phyloP scores from a whole-genome alignment of 768 basidiomycete species.

The Boletus insuetus region DNA sequence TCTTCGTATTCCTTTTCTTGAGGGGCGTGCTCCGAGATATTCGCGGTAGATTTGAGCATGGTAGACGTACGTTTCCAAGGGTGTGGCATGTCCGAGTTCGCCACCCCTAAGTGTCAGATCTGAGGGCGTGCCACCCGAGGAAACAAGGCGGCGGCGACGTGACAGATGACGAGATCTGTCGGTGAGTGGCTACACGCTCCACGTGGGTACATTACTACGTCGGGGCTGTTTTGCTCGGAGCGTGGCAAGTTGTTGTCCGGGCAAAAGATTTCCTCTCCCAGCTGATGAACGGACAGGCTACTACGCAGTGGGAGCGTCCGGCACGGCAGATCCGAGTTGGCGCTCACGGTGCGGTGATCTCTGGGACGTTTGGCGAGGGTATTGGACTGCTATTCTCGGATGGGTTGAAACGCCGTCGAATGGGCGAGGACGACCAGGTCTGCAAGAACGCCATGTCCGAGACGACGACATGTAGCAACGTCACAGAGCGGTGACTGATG shows the following conservation, averaged over 20 bases:
- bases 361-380: not conserved
- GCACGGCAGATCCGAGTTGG: not conserved
- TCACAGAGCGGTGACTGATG: not conserved
- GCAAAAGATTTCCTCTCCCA: too few species aligned
- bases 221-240: too few species aligned
- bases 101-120: not conserved
- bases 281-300: too few species aligned
- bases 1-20: conserved; percentile 10
- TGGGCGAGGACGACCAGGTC: not conserved
- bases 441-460: too few species aligned
- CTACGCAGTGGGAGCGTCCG: too few species aligned
- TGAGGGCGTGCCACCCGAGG: conserved; percentile 2
- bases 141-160: not conserved
- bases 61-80: not conserved
- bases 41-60: conserved; percentile 16
- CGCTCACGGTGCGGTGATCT: not conserved
- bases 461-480: not conserved
- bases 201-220: not conserved
- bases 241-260: too few species aligned
- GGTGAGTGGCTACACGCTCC: not conserved
- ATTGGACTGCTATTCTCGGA: conserved; percentile 5
- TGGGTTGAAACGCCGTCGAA: conserved; percentile 10
- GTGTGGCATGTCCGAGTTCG: too few species aligned
- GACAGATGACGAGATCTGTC: not conserved
- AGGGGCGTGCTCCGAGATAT: conserved; percentile 15